Evolutionary conservation across 768 basidiomycete species (phyloP).

Genomic region (Daedaleopsis nitida): DNA sequence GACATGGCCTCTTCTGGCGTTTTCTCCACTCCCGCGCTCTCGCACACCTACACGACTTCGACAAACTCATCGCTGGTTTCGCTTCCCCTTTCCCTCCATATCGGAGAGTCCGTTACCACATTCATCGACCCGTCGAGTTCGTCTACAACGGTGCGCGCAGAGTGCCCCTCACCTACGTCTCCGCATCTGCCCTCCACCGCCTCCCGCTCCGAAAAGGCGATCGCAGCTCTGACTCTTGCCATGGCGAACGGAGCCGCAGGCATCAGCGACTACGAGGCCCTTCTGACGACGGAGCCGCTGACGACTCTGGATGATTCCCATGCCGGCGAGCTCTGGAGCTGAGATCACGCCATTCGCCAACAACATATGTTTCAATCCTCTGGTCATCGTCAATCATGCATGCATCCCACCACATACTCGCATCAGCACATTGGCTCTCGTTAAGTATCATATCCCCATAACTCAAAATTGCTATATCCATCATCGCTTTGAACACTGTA

Average conservation of each 20-base stretch:
- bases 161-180: not conserved
- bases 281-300: slow-evolving; percentile 41
- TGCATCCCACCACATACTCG: not conserved
- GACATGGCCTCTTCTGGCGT: slow-evolving; percentile 17
- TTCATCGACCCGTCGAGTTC: not conserved
- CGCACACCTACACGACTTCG: slow-evolving; percentile 39
- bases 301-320: slow-evolving; percentile 42
- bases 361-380: not conserved
- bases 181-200: slow-evolving; percentile 31
- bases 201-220: slow-evolving; percentile 57
- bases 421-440: slow-evolving; percentile 9
- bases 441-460: slow-evolving; percentile 6
- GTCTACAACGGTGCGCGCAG: not conserved
- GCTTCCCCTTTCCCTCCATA: slow-evolving; percentile 30
- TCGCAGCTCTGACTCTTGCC: slow-evolving; percentile 59
- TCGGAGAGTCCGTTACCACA: not conserved
- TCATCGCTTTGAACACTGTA: slow-evolving; percentile 13
- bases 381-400: not conserved
- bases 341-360: not conserved
- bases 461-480: slow-evolving; percentile 21
- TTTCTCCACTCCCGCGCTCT: slow-evolving; percentile 36
- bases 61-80: slow-evolving; percentile 43
- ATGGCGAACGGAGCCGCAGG: slow-evolving; percentile 67
- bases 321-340: slow-evolving; percentile 64
- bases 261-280: slow-evolving; percentile 55